These are phyloP conservation scores for Fusarium robinianum DNA, from an alignment of 2,329 filamentous ascomycete species.

Conservation along the genomic window DNA sequence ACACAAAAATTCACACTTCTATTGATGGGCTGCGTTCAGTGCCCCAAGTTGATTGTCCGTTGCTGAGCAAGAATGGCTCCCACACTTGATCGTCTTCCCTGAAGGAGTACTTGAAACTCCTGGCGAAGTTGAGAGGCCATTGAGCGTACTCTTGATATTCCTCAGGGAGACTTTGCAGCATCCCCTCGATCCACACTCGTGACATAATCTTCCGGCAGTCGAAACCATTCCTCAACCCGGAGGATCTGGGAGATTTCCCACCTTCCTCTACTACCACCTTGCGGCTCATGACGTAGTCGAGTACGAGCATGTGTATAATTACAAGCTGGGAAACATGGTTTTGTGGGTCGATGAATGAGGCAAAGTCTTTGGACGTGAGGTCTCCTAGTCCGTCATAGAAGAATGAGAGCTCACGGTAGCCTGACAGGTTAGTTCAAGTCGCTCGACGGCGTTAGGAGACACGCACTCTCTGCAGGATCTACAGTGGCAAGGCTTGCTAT, in stretches of 20 bases:
- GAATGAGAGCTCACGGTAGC: slow-evolving; percentile 33
- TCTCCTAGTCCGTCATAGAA: slow-evolving; percentile 39
- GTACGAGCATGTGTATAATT: slow-evolving; percentile 44
- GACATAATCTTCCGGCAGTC: slow-evolving; percentile 37
- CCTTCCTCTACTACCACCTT: slow-evolving; percentile 19
- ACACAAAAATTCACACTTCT: slow-evolving; percentile 8
- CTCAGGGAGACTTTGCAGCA: slow-evolving; percentile 39
- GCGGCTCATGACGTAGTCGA: slow-evolving; percentile 39
- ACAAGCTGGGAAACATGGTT: slow-evolving; percentile 43
- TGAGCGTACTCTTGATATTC: slow-evolving; percentile 41
- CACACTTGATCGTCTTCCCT: slow-evolving; percentile 29
- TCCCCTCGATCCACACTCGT: slow-evolving; percentile 46
- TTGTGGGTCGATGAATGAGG: slow-evolving; percentile 36
- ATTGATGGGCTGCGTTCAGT: slow-evolving; percentile 3
- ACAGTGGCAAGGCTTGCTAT: slow-evolving; percentile 33
- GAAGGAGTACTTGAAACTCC: slow-evolving; percentile 30
- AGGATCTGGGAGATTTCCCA: background rate
- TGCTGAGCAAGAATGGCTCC: slow-evolving; percentile 28
- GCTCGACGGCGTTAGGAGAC: background rate
- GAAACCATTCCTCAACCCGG: slow-evolving; percentile 13
- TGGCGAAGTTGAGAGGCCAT: slow-evolving; percentile 39
- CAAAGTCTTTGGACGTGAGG: slow-evolving; percentile 40
- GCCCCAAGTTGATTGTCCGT: slow-evolving; percentile 14
- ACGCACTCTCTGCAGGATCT: slow-evolving; percentile 39
- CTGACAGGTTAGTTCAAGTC: slow-evolving; percentile 21